Evolutionary conservation across 1,284 basidiomycete genomes (phyloP), one percentile per base, ranked within the genome.

Genomic region (Tilletia indica): DNA sequence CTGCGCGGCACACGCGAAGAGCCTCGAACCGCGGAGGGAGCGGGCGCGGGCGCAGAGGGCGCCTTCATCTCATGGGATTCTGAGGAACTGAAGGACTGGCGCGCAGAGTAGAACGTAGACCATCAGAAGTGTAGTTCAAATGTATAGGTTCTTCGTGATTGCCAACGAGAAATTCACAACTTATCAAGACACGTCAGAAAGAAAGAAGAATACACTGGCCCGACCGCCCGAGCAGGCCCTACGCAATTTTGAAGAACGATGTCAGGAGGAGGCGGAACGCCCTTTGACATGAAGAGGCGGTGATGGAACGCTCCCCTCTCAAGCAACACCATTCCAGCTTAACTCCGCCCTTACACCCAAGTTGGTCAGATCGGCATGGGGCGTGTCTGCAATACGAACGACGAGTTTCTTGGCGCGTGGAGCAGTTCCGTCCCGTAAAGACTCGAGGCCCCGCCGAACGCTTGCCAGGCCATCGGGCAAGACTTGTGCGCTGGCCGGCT

Each of bases 11-110:
- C 77, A 1, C 73, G 76, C 25, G 76, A 83, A 3, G 80, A 92
- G 68, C 91, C 88, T 68, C 75, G 70, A 51, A 70, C 69, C 16
- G 56, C 64, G 12, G 73, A 76, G 31, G 78, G 79, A 3, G 71
- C 72, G 21, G 74, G 74, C 1, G 48, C 76, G 21, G 82, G 82
- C 9, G 74, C 39, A 8, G 48, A 70, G 4, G 93, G 93, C 19
- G 86, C 89, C 74, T 95, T 93, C 82, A 86, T 94, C 66, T 89
- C 86, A 77, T 88, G 87, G 87, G 81, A 86, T 68, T 85, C 19
- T 14, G 31, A 25, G 16, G 36, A 64, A 16, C 38, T 64, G 4
- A 19, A 64, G 36, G 61, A 19, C 8, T 64, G 61, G 61, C 31
- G 61, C 31, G 61, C 61, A 21, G 56, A 58, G 16, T 31, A 34